Conservation (phyloP, 2,329 filamentous ascomycete species). For the Colletotrichum sublineola region DNA sequence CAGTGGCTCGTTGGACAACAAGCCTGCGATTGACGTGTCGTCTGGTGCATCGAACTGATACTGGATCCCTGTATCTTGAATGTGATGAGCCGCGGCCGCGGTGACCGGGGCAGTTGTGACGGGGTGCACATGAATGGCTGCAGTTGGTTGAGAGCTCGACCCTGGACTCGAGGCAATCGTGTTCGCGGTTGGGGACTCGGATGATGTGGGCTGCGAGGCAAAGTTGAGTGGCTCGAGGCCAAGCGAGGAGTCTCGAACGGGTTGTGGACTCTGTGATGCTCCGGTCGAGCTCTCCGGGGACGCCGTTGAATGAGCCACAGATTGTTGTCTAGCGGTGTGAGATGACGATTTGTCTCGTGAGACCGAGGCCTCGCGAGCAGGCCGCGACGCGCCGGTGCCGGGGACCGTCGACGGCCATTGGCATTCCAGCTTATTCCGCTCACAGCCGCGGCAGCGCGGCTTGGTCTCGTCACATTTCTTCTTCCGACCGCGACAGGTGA, state of each 20-base stretch:
- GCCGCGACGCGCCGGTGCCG: slow-evolving; percentile 1
- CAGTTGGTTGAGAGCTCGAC: background rate
- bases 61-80: background rate
- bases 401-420: slow-evolving; percentile 29
- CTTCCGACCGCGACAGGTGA: slow-evolving; percentile 61
- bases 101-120: background rate
- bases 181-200: slow-evolving; percentile 6
- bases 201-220: slow-evolving; percentile 19
- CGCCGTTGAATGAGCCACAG: background rate
- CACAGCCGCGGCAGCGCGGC: slow-evolving; percentile 56
- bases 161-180: slow-evolving; percentile 11
- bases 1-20: background rate
- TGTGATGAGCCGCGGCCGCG: background rate
- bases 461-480: slow-evolving; percentile 63
- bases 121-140: background rate
- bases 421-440: slow-evolving; percentile 46
- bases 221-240: slow-evolving; percentile 1
- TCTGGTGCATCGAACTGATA: background rate
- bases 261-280: background rate
- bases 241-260: background rate
- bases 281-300: slow-evolving; percentile 4
- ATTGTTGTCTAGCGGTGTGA: background rate
- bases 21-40: background rate
- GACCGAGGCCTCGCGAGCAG: background rate
- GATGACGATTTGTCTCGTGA: background rate